These are phyloP conservation scores for Geotrichum histeridarum DNA, from an alignment of 1,139 yeast genomes.

Conservation along the genomic window DNA sequence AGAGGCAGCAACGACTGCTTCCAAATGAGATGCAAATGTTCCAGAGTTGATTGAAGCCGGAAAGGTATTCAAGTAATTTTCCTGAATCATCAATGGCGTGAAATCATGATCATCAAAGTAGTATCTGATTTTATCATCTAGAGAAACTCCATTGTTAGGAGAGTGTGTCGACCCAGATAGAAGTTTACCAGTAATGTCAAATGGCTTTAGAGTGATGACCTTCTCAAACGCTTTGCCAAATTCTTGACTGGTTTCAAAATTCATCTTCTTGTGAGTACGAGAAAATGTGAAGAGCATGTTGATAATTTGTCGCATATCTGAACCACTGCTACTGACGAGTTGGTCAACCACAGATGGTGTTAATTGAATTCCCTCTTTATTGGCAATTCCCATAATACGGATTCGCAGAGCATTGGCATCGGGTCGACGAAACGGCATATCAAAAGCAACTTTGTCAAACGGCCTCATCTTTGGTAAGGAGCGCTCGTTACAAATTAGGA, in stretches of 20 bases:
- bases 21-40: conserved; percentile 45
- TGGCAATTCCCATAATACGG: conserved; percentile 85
- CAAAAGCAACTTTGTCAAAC: conserved; percentile 79
- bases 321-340: conserved; percentile 75
- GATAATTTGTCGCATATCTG: conserved; percentile 92
- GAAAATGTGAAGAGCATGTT: conserved; percentile 76
- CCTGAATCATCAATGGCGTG: conserved; percentile 94
- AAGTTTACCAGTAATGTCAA: conserved; percentile 76
- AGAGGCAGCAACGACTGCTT: conserved; percentile 71
- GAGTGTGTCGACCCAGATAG: conserved; percentile 60
- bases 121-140: conserved; percentile 80
- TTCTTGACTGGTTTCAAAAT: conserved; percentile 45
- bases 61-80: conserved; percentile 68
- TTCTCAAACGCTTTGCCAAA: conserved; percentile 78
- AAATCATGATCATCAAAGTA: conserved; percentile 94
- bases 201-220: conserved; percentile 84
- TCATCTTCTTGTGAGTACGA: conserved; percentile 65
- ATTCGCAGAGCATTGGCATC: conserved; percentile 74
- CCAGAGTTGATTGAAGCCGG: conserved; percentile 39
- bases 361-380: conserved; percentile 71
- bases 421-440: conserved; percentile 84
- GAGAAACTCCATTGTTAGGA: conserved; percentile 46
- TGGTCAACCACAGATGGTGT: conserved; percentile 80
- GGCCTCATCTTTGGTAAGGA: conserved; percentile 93
- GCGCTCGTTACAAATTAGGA: conserved; percentile 89